Base-by-base conservation (phyloP, 2,329 filamentous ascomycete genomes). In the Lecanosticta acicola region DNA sequence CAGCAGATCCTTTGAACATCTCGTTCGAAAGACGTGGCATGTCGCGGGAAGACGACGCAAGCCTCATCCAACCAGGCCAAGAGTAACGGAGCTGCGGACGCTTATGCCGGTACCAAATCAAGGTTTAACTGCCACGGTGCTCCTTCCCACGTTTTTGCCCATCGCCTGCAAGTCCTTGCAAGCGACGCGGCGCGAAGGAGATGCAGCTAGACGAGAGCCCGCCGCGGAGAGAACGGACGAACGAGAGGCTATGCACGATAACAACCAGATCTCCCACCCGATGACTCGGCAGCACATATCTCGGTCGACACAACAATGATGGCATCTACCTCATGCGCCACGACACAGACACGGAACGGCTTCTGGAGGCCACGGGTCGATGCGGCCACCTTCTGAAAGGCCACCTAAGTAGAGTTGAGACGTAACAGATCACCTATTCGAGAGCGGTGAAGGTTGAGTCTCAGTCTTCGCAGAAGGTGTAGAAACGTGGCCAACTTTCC, bases 381-480 rank as follows among this genome's bases (percentile, higher is more conserved):
- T 29, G 24, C 24, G 24, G 24, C 24, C 24, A 29, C 24, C 5
- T 29, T 5, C 11, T 11, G 24, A 29, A 29, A 7, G 11, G 5
- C 24, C 24, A n/a, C n/a, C n/a, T n/a, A n/a, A n/a, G n/a, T n/a
- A n/a, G n/a, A n/a, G n/a, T n/a, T n/a, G n/a, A n/a, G n/a, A n/a
- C n/a, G n/a, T 38, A 20, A 35, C 20, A 40, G 38, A 26, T 14
- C 17, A 29, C 39, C 39, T 34, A 18, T 43, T 48, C 20, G n/a
- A 17, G 18, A 29, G 41, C 45, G 45, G 45, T 48, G 29, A 43
- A 43, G 40, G 26, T 14, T 43, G 18, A 35, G 26, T 29, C 29
- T 26, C 18, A 21, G 43, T 40, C 43, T 43, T 43, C 32, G 39
- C 21, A 32, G 13, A 32, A 18, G 24, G 11, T 5, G 13, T 17